These are phyloP conservation scores for Cinchona pubescens DNA, from an alignment of 257 asterid genomes.

Conservation along the genomic window DNA sequence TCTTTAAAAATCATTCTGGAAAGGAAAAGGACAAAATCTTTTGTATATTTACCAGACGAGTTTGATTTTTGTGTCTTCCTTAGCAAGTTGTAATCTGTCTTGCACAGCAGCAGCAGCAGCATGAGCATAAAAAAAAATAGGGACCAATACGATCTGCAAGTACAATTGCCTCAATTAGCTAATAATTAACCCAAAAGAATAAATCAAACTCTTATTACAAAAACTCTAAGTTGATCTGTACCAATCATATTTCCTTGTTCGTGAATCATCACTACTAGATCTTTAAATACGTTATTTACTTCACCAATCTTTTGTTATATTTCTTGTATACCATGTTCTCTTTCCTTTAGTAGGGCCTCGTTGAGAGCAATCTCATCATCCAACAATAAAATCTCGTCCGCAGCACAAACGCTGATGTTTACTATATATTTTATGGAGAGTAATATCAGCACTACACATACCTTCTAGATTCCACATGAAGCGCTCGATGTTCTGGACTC, in stretches of 20 bases:
- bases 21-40: background rate
- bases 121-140: constrained; percentile 56
- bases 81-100: constrained; percentile 73
- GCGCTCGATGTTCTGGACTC: constrained; percentile 59
- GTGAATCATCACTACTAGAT: constrained; percentile 82
- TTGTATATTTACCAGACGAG: constrained; percentile 57
- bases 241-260: constrained; percentile 97
- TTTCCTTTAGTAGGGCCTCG: constrained; percentile 90
- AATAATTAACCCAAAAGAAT: background rate
- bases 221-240: constrained; percentile 23
- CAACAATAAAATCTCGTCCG: constrained; percentile 77
- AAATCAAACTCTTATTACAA: constrained; percentile 9
- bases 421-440: background rate
- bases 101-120: constrained; percentile 89
- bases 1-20: background rate
- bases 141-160: constrained; percentile 77
- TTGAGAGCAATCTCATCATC: constrained; percentile 90
- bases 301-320: constrained; percentile 92
- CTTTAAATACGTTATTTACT: constrained; percentile 94
- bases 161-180: constrained; percentile 6
- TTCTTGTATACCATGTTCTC: constrained; percentile 92
- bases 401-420: constrained; percentile 16
- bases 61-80: constrained; percentile 86
- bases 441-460: constrained; percentile 18
- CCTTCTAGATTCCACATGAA: constrained; percentile 79